Evolutionary conservation across 352 stramenopile genomes (phyloP), one percentile per base, ranked within the genome.

Genomic region (Phytophthora chlamydospora): DNA sequence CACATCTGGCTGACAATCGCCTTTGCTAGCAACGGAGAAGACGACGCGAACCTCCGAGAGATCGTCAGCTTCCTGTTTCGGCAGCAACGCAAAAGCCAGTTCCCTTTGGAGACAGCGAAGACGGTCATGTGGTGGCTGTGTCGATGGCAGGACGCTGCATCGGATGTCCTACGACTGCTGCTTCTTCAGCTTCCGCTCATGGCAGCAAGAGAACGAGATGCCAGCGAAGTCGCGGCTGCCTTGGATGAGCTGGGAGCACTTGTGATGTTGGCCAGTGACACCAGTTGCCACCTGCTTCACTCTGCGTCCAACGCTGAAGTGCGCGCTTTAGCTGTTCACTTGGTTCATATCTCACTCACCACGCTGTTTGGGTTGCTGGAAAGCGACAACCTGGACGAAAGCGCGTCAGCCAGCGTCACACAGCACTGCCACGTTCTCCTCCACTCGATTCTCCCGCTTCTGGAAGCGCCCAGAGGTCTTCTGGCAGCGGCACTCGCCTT

Each of bases 101-200:
- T 29, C 44, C 78, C 29, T 10, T 85, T 8, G 12, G 65, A 73
- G 29, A 88, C 83, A 6, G 60, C 83, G 1, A 87, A 84, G 50
- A 78, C 63, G 0, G 40, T 88, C 13, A 36, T 89, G 34, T 90
- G 83, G 83, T 90, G 78, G 78, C 54, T 91, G 1, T 80, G 78
- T 68, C 72, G 80, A 9, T 89, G 80, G 80, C 76, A 91, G 16
- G 64, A 73, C 41, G 72, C 78, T 9, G 76, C 75, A 2, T 43
- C 76, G 7, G 72, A 85, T 31, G 75, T 89, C 0, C 41, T 88
- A 3, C 58, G 58, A 4, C 55, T 59, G 11, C 17, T 65, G n/a
- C 27, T 66, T 12, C 49, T 65, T 12, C 48, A 68, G 39, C 40
- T 48, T 10, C 45, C 47, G 12, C 44, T 50, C 4, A 41, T 35